phyloP scores from a whole-genome alignment of 169 alveolate genomes.

The Cyclospora cayetanensis region DNA sequence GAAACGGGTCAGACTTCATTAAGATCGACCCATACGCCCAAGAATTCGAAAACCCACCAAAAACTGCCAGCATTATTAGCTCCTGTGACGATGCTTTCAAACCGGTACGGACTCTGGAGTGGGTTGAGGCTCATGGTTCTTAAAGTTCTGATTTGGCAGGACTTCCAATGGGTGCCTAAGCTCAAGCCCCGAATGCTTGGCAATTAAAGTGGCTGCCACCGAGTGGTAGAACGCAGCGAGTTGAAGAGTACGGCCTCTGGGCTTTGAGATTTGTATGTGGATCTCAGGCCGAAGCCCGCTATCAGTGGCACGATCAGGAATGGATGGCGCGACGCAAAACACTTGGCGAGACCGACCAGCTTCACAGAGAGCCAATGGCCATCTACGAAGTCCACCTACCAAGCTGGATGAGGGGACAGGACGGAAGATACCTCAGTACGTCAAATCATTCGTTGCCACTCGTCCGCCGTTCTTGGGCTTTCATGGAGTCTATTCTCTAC shows the following conservation, averaged over 20 bases:
- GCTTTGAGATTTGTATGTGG: neutral
- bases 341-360: conserved; percentile 73
- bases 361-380: conserved; percentile 80
- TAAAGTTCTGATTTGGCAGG: no score
- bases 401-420: conserved; percentile 82
- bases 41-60: conserved; percentile 81
- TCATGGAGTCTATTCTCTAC: no score
- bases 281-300: conserved; percentile 76
- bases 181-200: neutral
- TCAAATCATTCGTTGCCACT: neutral
- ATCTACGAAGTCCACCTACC: conserved; percentile 83
- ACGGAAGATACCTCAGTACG: conserved; percentile 74
- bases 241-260: neutral
- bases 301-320: conserved; percentile 79
- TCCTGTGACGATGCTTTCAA: conserved; percentile 80
- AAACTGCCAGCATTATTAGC: conserved; percentile 79
- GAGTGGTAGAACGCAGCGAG: neutral
- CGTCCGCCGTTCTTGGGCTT: no score
- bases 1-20: conserved; percentile 73
- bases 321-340: conserved; percentile 78
- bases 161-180: no score
- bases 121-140: no score
- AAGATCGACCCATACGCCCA: conserved; percentile 84
- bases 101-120: no score
- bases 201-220: neutral